Evolutionary conservation across 495 filamentous ascomycete species (phyloP), one percentile per base, ranked within the genome.

Genomic region (Aspergillus affinis): DNA sequence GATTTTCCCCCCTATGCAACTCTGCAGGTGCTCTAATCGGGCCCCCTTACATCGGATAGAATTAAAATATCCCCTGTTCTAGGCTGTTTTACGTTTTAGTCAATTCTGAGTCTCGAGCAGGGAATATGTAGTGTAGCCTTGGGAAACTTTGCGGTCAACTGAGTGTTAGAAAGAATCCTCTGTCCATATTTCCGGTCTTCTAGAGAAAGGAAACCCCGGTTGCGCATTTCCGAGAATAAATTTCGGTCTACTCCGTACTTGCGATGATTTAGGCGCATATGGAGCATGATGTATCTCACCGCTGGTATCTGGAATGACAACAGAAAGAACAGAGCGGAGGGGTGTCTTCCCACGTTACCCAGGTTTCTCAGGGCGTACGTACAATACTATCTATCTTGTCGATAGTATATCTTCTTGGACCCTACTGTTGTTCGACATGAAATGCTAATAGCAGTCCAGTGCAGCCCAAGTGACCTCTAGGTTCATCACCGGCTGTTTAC

Each of bases 311-410:
- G 30, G 12, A 67, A 61, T 45, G 47, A 57, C 26, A 13, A 48
- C 26, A 58, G 51, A 5, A 30, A 36, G 1, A 62, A 65, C 58
- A 59, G 57, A 44, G 65, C 67, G 5, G 59, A 63, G 20, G 62
- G 60, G 51, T 67, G 64, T 62, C 67, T 65, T 47, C 55, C 57
- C 9, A 57, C 60, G 67, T 67, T 65, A 23, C 55, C 57, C 9
- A 57, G 63, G 51, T 62, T 65, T 41, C 51, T 69, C 3, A 66
- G 67, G 67, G 65, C 67, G 67, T 67, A 63, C 58, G 66, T 54
- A 17, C 18, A n/a, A 4, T 29, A 32, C 36, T 41, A 26, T 26
- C 23, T 26, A 26, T 26, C 23, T 26, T 26, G 9, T 4, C 15
- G 10, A 41, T 41, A 10, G 36, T 41, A 10, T 30, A 2, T 26